Evolutionary conservation across 257 asterid species (phyloP), one percentile per base, ranked within the genome.

Genomic region (Solanum dulcamara): DNA sequence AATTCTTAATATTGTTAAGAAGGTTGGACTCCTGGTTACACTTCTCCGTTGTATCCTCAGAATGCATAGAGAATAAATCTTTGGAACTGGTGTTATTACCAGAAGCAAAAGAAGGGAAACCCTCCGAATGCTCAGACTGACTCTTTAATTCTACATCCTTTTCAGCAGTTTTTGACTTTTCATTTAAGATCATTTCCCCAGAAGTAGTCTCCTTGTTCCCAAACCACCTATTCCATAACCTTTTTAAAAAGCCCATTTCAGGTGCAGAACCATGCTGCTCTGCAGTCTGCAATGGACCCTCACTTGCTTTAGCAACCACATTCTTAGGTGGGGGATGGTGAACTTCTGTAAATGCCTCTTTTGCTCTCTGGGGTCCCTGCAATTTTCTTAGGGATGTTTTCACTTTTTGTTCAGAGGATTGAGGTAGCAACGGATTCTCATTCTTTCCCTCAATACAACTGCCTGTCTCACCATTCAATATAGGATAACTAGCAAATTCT

Each of bases 151-250:
- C 75, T n/a, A 57, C 80, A 81, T 87, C 87, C 81, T 87, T 82
- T 53, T 82, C 89, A 38, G 70, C 77, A 50, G 84, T 50, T 86
- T 40, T 66, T 85, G 84, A 88, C 70, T 84, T 86, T 68, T 40
- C 90, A 75, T 64, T 83, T 32, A 57, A 86, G 85, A 70, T 84
- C 74, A 59, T 85, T 77, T 81, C 86, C 80, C 42, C 83, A 30
- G 80, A 79, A 77, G 57, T 80, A 53, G 42, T 55, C 40, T 89
- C 92, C 79, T 84, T 85, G 80, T 86, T 85, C 71, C 93, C 90
- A 86, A 91, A 93, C 95, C 86, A 89, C 88, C 81, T 90, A 88
- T 85, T 87, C 97, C 91, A 88, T 40, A 89, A 86, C 89, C 88
- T 90, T 86, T 85, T 85, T 40, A 92, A 86, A 86, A 92, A 81